Evolutionary conservation across 192 early-diverging fungal genomes (phyloP).

Genomic region (Backusella mclennaniae): DNA sequence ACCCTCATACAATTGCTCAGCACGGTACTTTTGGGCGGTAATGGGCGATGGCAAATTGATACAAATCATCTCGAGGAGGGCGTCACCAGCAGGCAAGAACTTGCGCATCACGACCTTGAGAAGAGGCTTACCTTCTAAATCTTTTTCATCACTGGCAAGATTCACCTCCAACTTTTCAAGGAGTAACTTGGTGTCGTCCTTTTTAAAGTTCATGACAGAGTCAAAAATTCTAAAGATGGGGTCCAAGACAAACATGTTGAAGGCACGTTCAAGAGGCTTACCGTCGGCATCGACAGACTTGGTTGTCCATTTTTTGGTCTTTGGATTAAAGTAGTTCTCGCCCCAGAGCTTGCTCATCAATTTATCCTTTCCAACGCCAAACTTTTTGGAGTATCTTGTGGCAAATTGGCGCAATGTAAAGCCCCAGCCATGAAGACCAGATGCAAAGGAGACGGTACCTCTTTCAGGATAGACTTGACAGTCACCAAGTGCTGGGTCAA

Average conservation of each 20-base stretch:
- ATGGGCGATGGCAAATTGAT: slow-evolving; percentile 96
- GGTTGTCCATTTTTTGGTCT: slow-evolving; percentile 95
- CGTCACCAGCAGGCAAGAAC: slow-evolving; percentile 97
- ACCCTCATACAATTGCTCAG: slow-evolving; percentile 93
- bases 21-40: slow-evolving; percentile 90
- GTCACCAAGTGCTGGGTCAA: slow-evolving; percentile 83
- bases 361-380: slow-evolving; percentile 93
- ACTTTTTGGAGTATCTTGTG: slow-evolving; percentile 94
- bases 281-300: slow-evolving; percentile 72
- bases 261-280: slow-evolving; percentile 89
- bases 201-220: slow-evolving; percentile 94
- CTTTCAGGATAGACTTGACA: slow-evolving; percentile 90
- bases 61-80: slow-evolving; percentile 98
- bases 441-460: slow-evolving; percentile 97
- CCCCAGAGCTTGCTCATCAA: slow-evolving; percentile 98
- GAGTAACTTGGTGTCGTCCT: slow-evolving; percentile 75
- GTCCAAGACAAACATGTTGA: slow-evolving; percentile 96
- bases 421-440: slow-evolving; percentile 98
- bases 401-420: slow-evolving; percentile 99
- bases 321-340: slow-evolving; percentile 98
- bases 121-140: slow-evolving; percentile 88
- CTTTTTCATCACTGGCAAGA: slow-evolving; percentile 85
- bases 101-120: slow-evolving; percentile 96
- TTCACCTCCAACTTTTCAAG: slow-evolving; percentile 84
- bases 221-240: slow-evolving; percentile 98